Evolutionary conservation across 2,329 filamentous ascomycete genomes (phyloP).

Genomic region (Monosporascus sp.): DNA sequence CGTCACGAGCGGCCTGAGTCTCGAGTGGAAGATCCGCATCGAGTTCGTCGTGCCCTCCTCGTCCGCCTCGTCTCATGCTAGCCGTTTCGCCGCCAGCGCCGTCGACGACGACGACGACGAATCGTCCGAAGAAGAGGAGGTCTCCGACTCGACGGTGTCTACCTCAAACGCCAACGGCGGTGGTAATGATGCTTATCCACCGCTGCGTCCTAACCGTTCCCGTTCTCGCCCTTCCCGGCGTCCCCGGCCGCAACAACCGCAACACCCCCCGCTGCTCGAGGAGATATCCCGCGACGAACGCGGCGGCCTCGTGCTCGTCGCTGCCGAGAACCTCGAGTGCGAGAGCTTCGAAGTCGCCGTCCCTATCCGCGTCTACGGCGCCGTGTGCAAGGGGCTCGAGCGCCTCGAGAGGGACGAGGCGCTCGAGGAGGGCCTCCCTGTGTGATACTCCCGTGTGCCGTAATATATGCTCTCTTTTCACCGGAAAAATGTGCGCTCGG

Average conservation of each 20-base stretch:
- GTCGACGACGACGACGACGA: conserved; percentile 21
- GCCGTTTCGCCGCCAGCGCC: conserved; percentile 18
- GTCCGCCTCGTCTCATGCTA: neutral
- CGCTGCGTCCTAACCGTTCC: too few relatives aligned
- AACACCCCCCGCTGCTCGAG: conserved; percentile 60
- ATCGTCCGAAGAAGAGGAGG: conserved; percentile 3
- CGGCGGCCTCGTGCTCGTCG: conserved; percentile 67
- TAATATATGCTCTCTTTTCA: too few relatives aligned
- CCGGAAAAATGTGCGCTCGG: too few relatives aligned
- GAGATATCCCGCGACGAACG: conserved; percentile 74
- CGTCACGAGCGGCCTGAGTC: conserved; percentile 77
- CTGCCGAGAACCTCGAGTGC: conserved; percentile 71
- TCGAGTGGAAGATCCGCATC: conserved; percentile 85
- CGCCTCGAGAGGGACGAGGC: conserved; percentile 51
- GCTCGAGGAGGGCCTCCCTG: conserved; percentile 35
- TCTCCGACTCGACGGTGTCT: neutral
- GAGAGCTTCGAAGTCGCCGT: conserved; percentile 90
- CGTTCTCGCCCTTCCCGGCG: too few relatives aligned
- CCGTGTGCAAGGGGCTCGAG: conserved; percentile 53
- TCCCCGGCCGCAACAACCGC: too few relatives aligned
- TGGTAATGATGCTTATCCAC: neutral
- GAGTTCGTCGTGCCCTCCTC: conserved; percentile 81
- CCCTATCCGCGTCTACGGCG: conserved; percentile 74
- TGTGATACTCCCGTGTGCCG: neutral
- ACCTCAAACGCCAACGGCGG: too few relatives aligned